Evolutionary conservation across 176 grass and related monocot genomes (phyloP), one percentile per base, ranked within the genome.

Genomic region (Carex parvula): DNA sequence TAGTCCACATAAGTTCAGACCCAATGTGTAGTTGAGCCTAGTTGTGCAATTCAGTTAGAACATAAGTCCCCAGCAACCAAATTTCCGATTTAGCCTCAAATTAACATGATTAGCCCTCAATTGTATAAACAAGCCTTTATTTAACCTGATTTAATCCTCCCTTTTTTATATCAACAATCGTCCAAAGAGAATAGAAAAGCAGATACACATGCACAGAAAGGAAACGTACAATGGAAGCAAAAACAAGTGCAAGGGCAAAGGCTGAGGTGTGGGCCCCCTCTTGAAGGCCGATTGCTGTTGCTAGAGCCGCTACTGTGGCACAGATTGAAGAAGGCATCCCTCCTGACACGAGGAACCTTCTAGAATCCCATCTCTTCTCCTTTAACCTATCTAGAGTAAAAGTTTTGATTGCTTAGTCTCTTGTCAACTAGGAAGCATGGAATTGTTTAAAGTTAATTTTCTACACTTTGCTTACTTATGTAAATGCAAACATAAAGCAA

Each of bases 381-480:
- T 99, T 99, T 83, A 94, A 92, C 97, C 97, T 99, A 62, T 99
- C 93, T 95, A 95, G 88, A 87, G 94, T 70, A 91, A 77, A 80
- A 82, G 76, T 83, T 83, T 86, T 56, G 24, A 88, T 53, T 83
- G 39, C 62, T 83, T 66, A 83, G 24, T 83, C 26, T 17, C 52
- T 18, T 78, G 32, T 14, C 52, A 57, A 54, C 21, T 69, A 53
- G 22, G 42, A 29, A 78, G 50, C 52, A 57, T 33, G 26, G 15
- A 57, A 33, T 2, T 1, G 12, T 56, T 56, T 48, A 55, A 1
- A 29, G 21, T 3, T 53, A 75, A 10, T 54, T 75, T 54, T 14
- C 1, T 14, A 77, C 13, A 29, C 24, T 77, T 77, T 54, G 48
- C 5, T 16, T 15, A 56, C 72, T 55, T 2, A 77, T 55, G 20